Evolutionary conservation across 352 stramenopile species (phyloP).

Genomic region (Globisporangium spiculum): DNA sequence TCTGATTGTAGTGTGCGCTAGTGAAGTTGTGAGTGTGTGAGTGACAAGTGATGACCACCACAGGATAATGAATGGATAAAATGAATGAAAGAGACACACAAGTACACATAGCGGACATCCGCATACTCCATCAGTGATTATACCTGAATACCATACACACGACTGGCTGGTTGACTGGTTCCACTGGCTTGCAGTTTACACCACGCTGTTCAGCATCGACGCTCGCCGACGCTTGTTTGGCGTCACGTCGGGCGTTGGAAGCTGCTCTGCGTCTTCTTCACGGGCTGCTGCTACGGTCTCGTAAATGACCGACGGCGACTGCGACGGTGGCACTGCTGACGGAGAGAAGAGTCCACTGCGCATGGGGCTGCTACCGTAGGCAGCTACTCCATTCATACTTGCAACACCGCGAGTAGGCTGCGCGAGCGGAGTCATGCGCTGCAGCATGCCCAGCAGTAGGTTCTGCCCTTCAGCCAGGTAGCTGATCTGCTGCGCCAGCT

Average conservation of each 20-base stretch:
- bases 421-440: slow-evolving; percentile 9
- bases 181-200: neutral
- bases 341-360: slow-evolving; percentile 1
- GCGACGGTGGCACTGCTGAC: neutral
- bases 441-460: slow-evolving; percentile 17
- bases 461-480: slow-evolving; percentile 13
- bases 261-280: neutral
- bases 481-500: slow-evolving; percentile 12
- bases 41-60: neutral
- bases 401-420: neutral
- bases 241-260: neutral
- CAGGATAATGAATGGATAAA: neutral
- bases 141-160: neutral
- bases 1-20: slow-evolving; percentile 7
- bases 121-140: neutral
- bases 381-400: neutral
- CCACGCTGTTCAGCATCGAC: neutral
- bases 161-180: neutral
- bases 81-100: neutral
- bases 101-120: neutral
- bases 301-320: neutral
- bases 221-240: slow-evolving; percentile 11
- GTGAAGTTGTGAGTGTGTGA: neutral
- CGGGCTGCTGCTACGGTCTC: neutral
- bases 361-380: neutral